Evolutionary conservation across 2,329 filamentous ascomycete genomes (phyloP).

Genomic region (Phaeomoniella chlamydospora): DNA sequence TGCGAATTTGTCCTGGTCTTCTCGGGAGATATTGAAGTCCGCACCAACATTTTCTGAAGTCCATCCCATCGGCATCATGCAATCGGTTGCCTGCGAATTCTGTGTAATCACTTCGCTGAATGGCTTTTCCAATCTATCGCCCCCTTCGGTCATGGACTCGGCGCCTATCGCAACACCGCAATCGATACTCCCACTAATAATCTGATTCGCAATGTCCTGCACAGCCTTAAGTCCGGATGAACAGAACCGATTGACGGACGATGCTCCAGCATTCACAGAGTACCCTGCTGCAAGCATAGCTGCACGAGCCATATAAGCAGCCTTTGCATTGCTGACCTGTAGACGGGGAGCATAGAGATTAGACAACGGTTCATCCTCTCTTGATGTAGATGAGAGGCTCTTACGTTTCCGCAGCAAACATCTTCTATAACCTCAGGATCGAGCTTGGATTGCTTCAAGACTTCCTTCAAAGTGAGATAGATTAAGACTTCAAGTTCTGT

Average conservation of each 20-base stretch:
- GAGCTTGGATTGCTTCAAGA: slow-evolving; percentile 56
- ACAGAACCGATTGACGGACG: slow-evolving; percentile 88
- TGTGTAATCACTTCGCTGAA: slow-evolving; percentile 66
- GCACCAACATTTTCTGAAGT: slow-evolving; percentile 90
- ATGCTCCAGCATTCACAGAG: slow-evolving; percentile 75
- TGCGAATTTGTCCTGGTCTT: slow-evolving; percentile 71
- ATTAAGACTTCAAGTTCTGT: slow-evolving; percentile 76
- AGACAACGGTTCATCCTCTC: neutral
- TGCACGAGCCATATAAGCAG: slow-evolving; percentile 81
- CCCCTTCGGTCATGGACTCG: slow-evolving; percentile 58
- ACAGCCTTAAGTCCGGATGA: slow-evolving; percentile 90
- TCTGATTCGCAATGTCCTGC: slow-evolving; percentile 86
- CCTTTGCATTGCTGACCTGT: slow-evolving; percentile 68
- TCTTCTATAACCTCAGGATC: slow-evolving; percentile 76
- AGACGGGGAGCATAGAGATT: neutral
- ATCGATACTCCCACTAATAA: slow-evolving; percentile 66
- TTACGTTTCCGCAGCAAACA: slow-evolving; percentile 81
- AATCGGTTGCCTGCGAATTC: slow-evolving; percentile 68
- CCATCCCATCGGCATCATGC: slow-evolving; percentile 94
- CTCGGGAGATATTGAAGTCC: slow-evolving; percentile 73
- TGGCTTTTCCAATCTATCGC: slow-evolving; percentile 53
- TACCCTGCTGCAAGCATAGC: slow-evolving; percentile 83
- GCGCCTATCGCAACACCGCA: slow-evolving; percentile 77
- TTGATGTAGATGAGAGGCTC: slow-evolving; percentile 12
- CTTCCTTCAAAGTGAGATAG: slow-evolving; percentile 67